A percentile compares a stretch with the other conserved stretches of the same genome.
phyloP scores from a whole-genome alignment of 257 asterid genomes.

The Solanum medicagineum region DNA sequence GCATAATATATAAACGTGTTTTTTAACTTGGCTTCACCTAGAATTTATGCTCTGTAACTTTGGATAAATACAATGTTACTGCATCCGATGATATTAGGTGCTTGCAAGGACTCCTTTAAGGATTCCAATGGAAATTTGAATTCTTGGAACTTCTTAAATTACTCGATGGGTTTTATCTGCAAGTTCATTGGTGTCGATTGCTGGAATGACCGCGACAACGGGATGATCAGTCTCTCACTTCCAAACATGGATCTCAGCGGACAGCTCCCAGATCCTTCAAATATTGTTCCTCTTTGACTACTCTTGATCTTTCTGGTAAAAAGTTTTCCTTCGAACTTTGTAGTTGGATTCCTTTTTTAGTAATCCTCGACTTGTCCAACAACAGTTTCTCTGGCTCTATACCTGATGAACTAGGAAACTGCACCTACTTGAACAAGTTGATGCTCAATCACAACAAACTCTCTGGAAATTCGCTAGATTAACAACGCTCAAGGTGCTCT shows the following conservation, averaged over 20 bases:
- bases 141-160: conserved; percentile 14
- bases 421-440: conserved; percentile 48
- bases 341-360: conserved; percentile 68
- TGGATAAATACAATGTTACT: background rate
- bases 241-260: conserved; percentile 47
- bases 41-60: too few species aligned
- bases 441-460: conserved; percentile 43
- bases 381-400: conserved; percentile 55
- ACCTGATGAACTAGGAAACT: conserved; percentile 54
- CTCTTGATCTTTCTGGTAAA: conserved; percentile 58
- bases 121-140: conserved; percentile 31
- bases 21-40: too few species aligned
- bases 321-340: conserved; percentile 53
- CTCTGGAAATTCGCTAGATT: conserved; percentile 42
- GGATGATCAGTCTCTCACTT: conserved; percentile 43
- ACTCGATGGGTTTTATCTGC: background rate
- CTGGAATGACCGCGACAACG: conserved; percentile 68
- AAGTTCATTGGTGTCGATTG: conserved; percentile 39
- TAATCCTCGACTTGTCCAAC: conserved; percentile 47
- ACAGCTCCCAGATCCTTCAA: conserved; percentile 33
- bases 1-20: too few species aligned
- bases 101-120: conserved; percentile 35
- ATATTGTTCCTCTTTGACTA: conserved; percentile 29
- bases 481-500: conserved; percentile 40
- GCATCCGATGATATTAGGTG: conserved; percentile 50